Percentiles rank a stretch among this genome's conserved stretches.
These are phyloP conservation scores for Earliella scabrosa DNA, from an alignment of 1,284 basidiomycete genomes.

Conservation along the genomic window DNA sequence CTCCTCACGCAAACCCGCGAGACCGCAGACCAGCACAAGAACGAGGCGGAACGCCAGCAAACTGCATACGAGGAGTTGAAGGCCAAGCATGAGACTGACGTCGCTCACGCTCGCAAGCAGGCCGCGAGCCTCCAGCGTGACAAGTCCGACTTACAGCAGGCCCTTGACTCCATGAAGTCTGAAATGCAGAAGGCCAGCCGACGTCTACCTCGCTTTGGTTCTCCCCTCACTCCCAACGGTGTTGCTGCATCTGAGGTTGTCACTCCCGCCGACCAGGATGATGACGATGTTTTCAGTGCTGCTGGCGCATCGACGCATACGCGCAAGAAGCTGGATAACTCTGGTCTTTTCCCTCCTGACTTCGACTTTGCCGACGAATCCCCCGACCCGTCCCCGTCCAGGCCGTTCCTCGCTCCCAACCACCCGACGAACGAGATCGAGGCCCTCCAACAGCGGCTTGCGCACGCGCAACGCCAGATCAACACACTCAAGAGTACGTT, in stretches of 20 bases:
- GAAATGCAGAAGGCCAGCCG: slow-evolving; percentile 67
- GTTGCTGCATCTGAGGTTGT: slow-evolving; percentile 51
- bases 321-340: slow-evolving; percentile 60
- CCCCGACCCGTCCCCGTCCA: slow-evolving; percentile 68
- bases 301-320: slow-evolving; percentile 63
- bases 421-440: slow-evolving; percentile 82
- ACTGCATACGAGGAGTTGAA: slow-evolving; percentile 76
- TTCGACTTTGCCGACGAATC: slow-evolving; percentile 51
- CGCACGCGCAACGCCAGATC: slow-evolving; percentile 84
- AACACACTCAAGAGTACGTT: slow-evolving; percentile 78
- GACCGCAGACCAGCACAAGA: slow-evolving; percentile 83
- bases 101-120: slow-evolving; percentile 88
- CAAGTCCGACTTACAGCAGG: slow-evolving; percentile 87
- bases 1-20: slow-evolving; percentile 79
- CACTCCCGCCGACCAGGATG: slow-evolving; percentile 62
- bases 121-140: slow-evolving; percentile 89
- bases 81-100: slow-evolving; percentile 90
- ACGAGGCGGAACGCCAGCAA: slow-evolving; percentile 80
- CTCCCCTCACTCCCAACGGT: slow-evolving; percentile 69
- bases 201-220: slow-evolving; percentile 65
- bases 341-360: slow-evolving; percentile 59
- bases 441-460: slow-evolving; percentile 74
- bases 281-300: slow-evolving; percentile 72
- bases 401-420: slow-evolving; percentile 64
- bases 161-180: slow-evolving; percentile 75